These are phyloP conservation scores for Quercus mongolica DNA, from an alignment of 306 rosid genomes.

Conservation along the genomic window DNA sequence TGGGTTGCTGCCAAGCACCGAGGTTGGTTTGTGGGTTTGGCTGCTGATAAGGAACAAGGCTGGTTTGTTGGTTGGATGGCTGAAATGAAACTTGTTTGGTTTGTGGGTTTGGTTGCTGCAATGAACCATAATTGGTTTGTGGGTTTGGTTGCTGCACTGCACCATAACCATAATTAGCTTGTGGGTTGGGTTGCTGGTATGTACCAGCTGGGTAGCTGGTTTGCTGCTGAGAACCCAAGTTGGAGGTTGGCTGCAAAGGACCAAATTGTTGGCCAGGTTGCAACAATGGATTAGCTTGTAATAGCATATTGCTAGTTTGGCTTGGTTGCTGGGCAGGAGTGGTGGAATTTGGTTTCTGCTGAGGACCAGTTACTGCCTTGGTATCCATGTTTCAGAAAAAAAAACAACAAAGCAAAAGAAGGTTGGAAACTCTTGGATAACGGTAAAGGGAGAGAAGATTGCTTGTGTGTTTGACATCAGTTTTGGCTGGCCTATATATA, in stretches of 20 bases:
- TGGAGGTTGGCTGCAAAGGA: neutral
- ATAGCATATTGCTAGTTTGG: neutral
- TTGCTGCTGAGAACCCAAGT: neutral
- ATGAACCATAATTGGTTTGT: neutral
- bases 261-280: neutral
- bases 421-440: neutral
- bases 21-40: neutral
- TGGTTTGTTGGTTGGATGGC: neutral
- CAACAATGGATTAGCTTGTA: neutral
- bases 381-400: slow-evolving; percentile 19
- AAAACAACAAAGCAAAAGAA: slow-evolving; percentile 2
- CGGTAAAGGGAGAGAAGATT: slow-evolving; percentile 4
- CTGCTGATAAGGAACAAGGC: neutral
- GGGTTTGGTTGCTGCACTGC: neutral
- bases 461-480: slow-evolving; percentile 16
- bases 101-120: neutral
- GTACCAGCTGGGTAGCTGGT: neutral
- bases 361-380: slow-evolving; percentile 25
- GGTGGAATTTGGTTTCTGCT: slow-evolving; percentile 23
- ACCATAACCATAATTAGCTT: neutral
- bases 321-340: neutral
- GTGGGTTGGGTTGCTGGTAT: neutral
- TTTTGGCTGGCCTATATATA: slow-evolving; percentile 21
- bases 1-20: neutral
- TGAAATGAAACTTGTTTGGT: neutral